phyloP scores from a whole-genome alignment of 805 yeast species.

The Pichia cabralensis region DNA sequence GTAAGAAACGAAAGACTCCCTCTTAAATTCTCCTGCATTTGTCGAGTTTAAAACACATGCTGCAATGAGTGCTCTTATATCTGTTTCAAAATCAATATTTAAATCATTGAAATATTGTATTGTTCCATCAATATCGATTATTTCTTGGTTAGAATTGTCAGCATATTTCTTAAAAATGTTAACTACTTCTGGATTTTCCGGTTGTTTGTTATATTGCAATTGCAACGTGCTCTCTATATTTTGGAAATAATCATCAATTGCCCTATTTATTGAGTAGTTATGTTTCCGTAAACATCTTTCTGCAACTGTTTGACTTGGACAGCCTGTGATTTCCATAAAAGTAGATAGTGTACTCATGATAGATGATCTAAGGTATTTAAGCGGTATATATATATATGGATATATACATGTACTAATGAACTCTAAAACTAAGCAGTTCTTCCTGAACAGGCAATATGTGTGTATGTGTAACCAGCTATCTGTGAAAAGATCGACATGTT shows the following conservation, averaged over 20 bases:
- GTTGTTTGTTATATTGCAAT: neutral
- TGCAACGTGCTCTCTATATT: neutral
- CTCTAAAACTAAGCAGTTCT: too few relatives aligned
- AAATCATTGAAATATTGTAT: conserved; percentile 56
- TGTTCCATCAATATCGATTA: conserved; percentile 77
- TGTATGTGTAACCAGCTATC: too few relatives aligned
- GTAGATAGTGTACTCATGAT: conserved; percentile 6
- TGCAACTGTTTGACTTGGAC: conserved; percentile 27
- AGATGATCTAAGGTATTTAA: too few relatives aligned
- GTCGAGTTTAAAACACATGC: conserved; percentile 64
- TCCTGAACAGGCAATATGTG: too few relatives aligned
- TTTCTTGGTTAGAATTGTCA: neutral
- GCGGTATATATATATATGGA: too few relatives aligned
- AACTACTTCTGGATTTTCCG: conserved; percentile 6
- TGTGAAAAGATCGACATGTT: too few relatives aligned
- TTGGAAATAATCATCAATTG: conserved; percentile 8
- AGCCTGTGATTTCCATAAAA: conserved; percentile 34
- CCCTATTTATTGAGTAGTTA: conserved; percentile 5
- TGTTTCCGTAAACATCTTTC: conserved; percentile 25
- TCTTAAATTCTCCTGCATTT: conserved; percentile 49
- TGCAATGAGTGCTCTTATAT: conserved; percentile 56
- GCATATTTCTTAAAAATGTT: conserved; percentile 18
- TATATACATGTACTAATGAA: too few relatives aligned
- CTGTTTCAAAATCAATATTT: conserved; percentile 57
- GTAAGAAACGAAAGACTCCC: conserved; percentile 39